Conservation (phyloP, 169 alveolate species). For the Haemoproteus tartakovskyi region DNA sequence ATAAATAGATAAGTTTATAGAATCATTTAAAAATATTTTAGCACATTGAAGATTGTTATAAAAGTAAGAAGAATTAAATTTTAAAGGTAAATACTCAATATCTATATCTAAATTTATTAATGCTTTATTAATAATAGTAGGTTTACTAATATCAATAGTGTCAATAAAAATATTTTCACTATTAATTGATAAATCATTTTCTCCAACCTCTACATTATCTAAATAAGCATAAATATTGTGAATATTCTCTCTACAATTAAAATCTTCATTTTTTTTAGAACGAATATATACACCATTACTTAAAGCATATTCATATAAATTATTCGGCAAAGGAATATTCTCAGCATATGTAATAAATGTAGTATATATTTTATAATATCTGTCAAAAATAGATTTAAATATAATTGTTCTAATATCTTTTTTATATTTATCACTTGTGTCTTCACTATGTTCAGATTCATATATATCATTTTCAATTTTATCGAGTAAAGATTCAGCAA, state of each 20-base stretch:
- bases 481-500: conserved; percentile 48
- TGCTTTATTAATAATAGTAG: conserved; percentile 51
- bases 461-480: conserved; percentile 38
- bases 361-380: conserved; percentile 46
- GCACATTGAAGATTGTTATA: conserved; percentile 52
- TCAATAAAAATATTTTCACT: conserved; percentile 54
- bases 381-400: conserved; percentile 54
- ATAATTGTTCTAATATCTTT: conserved; percentile 27
- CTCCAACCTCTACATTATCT: conserved; percentile 59
- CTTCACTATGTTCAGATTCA: conserved; percentile 6
- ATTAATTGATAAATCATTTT: conserved; percentile 49
- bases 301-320: conserved; percentile 39
- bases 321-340: conserved; percentile 30
- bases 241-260: conserved; percentile 53
- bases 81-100: conserved; percentile 55
- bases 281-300: conserved; percentile 56
- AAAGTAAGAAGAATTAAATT: conserved; percentile 41
- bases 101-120: conserved; percentile 44
- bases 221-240: conserved; percentile 54
- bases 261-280: conserved; percentile 47
- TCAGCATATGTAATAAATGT: conserved; percentile 44
- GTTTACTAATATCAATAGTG: conserved; percentile 55
- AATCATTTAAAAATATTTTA: conserved; percentile 49
- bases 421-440: conserved; percentile 19
- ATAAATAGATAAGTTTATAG: conserved; percentile 51